phyloP scores from a whole-genome alignment of 2,329 filamentous ascomycete species.

The Colletotrichum musae region DNA sequence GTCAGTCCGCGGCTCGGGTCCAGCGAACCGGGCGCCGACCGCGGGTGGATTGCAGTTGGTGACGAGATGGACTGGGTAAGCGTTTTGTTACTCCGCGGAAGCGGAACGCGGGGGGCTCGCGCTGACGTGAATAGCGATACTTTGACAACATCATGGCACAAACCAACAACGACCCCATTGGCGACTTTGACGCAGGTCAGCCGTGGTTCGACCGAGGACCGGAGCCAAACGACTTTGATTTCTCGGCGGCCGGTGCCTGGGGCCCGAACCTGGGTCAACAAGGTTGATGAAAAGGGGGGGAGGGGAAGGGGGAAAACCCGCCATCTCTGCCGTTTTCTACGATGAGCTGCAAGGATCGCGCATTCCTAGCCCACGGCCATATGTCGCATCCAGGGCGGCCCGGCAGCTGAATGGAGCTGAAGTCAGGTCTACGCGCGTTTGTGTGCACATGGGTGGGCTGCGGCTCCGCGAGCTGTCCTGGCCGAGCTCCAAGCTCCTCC shows the following conservation, averaged over 20 bases:
- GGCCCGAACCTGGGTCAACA: slow-evolving; percentile 19
- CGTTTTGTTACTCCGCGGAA: slow-evolving; percentile 8
- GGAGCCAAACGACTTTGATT: slow-evolving; percentile 26
- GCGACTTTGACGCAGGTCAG: slow-evolving; percentile 15
- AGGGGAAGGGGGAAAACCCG: not conserved
- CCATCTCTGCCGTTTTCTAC: slow-evolving; percentile 13
- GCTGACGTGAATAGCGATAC: slow-evolving; percentile 34
- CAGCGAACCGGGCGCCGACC: slow-evolving; percentile 49
- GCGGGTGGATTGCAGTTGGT: slow-evolving; percentile 53
- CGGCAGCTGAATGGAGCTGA: slow-evolving; percentile 35
- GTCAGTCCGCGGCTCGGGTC: slow-evolving; percentile 40
- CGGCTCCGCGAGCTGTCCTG: slow-evolving; percentile 27
- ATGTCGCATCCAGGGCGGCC: slow-evolving; percentile 31
- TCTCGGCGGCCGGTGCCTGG: slow-evolving; percentile 30
- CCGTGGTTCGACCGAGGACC: slow-evolving; percentile 32
- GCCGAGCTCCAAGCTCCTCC: slow-evolving; percentile 8
- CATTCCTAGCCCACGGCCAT: not conserved
- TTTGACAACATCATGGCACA: slow-evolving; percentile 40
- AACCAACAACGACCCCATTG: slow-evolving; percentile 30
- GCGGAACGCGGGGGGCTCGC: not conserved
- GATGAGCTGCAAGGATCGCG: slow-evolving; percentile 14
- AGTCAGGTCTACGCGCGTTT: slow-evolving; percentile 14
- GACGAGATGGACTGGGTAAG: slow-evolving; percentile 58
- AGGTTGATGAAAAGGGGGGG: slow-evolving; percentile 11
- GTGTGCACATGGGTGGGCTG: slow-evolving; percentile 10